These are phyloP conservation scores for Morella rubra DNA, from an alignment of 306 rosid species.

Conservation along the genomic window DNA sequence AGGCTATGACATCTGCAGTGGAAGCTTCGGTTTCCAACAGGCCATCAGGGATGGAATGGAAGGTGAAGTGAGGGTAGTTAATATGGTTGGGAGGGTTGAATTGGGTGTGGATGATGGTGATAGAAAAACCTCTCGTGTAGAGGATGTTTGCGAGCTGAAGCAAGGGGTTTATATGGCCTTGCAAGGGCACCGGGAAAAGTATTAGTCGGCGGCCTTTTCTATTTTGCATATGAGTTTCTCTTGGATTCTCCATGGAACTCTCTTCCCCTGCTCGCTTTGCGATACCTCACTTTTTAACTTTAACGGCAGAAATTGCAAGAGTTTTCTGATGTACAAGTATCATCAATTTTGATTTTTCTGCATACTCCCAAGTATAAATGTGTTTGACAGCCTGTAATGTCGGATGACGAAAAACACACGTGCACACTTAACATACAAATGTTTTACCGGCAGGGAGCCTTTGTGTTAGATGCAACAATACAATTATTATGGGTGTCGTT, in stretches of 20 bases:
- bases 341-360: too few species aligned
- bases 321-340: too few species aligned
- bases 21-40: conserved; percentile 17
- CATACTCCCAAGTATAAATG: too few species aligned
- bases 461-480: too few species aligned
- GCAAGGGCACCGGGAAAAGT: conserved; percentile 45
- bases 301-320: too few species aligned
- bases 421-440: too few species aligned
- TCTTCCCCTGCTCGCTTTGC: not conserved
- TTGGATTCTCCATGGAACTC: not conserved
- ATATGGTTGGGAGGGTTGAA: conserved; percentile 53
- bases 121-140: conserved; percentile 44
- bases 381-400: too few species aligned
- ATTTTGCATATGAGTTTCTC: conserved; percentile 18
- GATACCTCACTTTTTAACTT: not conserved
- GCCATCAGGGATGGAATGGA: conserved; percentile 32
- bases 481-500: too few species aligned
- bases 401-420: too few species aligned
- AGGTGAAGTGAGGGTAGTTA: conserved; percentile 48
- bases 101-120: conserved; percentile 37
- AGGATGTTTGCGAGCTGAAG: conserved; percentile 53
- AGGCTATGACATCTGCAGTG: not conserved
- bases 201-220: conserved; percentile 35
- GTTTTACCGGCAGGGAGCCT: too few species aligned
- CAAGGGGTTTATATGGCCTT: conserved; percentile 66